These are phyloP conservation scores for Chionographis japonica DNA, from an alignment of 106 monocot genomes.

Conservation along the genomic window DNA sequence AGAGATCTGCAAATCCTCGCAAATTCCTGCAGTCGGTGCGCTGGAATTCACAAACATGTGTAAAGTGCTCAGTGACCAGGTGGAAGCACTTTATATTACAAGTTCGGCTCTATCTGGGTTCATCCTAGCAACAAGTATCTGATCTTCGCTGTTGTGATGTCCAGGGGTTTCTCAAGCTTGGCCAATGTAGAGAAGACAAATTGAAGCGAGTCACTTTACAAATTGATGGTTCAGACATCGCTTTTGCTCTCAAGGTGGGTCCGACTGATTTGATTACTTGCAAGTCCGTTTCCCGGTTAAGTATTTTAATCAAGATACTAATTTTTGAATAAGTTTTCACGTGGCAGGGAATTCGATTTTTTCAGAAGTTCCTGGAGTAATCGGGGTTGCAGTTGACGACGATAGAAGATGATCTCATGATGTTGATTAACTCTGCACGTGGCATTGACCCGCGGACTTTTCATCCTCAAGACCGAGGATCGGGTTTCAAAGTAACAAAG, in stretches of 20 bases:
- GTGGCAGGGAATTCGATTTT: constrained; percentile 28
- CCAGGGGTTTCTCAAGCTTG: constrained; percentile 79
- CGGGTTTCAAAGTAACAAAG: too few relatives aligned
- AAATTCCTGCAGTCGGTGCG: constrained; percentile 59
- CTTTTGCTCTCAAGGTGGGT: constrained; percentile 80
- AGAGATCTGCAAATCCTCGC: constrained; percentile 62
- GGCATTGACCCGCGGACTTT: too few relatives aligned
- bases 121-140: background rate
- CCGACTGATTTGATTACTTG: background rate
- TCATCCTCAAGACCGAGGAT: too few relatives aligned
- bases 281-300: background rate
- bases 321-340: background rate
- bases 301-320: background rate
- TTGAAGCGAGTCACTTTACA: constrained; percentile 49
- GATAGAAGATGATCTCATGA: too few relatives aligned
- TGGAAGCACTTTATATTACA: constrained; percentile 10
- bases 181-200: constrained; percentile 56
- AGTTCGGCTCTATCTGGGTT: background rate
- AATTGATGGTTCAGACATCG: constrained; percentile 62
- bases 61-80: constrained; percentile 78
- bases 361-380: constrained; percentile 26
- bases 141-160: background rate
- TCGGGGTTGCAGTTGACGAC: too few relatives aligned
- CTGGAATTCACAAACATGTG: constrained; percentile 84
- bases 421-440: too few relatives aligned